Percentiles rank a stretch among this genome's conserved stretches.
Conservation (phyloP, 2,329 filamentous ascomycete genomes). For the Pseudonectria buxi region DNA sequence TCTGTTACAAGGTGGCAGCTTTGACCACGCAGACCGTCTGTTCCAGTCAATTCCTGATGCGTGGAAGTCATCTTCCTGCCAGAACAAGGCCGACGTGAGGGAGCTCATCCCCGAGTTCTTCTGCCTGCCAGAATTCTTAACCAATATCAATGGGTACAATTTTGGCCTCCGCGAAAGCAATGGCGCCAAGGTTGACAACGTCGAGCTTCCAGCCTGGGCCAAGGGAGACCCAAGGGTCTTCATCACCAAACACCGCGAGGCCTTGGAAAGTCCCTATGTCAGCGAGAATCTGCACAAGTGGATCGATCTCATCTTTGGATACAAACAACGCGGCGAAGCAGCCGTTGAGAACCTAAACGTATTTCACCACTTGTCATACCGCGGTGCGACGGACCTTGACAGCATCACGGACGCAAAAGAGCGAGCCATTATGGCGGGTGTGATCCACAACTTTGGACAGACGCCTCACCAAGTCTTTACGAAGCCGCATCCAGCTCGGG, state of each 20-base stretch:
- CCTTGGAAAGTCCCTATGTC: conserved; percentile 87
- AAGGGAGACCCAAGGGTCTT: conserved; percentile 95
- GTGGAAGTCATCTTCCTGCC: conserved; percentile 82
- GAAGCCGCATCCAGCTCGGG: conserved; percentile 69
- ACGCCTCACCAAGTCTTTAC: conserved; percentile 93
- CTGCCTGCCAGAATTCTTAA: conserved; percentile 88
- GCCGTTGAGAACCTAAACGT: conserved; percentile 90
- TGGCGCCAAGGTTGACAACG: conserved; percentile 73
- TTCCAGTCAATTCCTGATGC: conserved; percentile 90
- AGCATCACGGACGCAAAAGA: conserved; percentile 84
- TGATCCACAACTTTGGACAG: conserved; percentile 98
- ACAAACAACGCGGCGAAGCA: conserved; percentile 87
- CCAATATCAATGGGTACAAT: conserved; percentile 91
- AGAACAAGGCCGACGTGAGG: conserved; percentile 89
- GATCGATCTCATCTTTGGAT: conserved; percentile 94
- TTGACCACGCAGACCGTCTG: conserved; percentile 90
- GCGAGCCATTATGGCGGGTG: conserved; percentile 80
- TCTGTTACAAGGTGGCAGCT: conserved; percentile 87
- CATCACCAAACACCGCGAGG: conserved; percentile 91
- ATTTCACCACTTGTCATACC: conserved; percentile 92
- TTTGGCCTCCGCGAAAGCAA: conserved; percentile 83
- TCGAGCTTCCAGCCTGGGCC: conserved; percentile 89
- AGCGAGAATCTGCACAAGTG: conserved; percentile 84
- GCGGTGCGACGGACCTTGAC: conserved; percentile 87
- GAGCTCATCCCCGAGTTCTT: conserved; percentile 97